Evolutionary conservation across 208 protist genomes (phyloP).

Genomic region (Novymonas esmeraldas): DNA sequence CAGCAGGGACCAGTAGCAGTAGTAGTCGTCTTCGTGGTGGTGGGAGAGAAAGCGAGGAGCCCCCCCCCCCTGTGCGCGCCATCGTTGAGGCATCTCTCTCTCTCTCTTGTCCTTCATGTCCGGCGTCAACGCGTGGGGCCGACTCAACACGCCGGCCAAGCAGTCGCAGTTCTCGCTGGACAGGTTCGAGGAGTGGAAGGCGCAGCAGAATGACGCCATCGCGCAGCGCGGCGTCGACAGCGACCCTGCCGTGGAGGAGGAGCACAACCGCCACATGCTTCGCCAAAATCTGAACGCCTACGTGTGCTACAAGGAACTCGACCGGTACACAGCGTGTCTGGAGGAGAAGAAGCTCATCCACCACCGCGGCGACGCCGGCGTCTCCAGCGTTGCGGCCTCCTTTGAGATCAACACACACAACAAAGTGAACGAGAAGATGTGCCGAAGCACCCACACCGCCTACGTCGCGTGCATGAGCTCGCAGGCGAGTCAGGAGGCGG

Average conservation of each 20-base stretch:
- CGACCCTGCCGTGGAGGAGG: slow-evolving; percentile 63
- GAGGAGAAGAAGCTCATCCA: slow-evolving; percentile 63
- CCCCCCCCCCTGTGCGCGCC: too few species aligned
- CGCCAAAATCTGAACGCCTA: slow-evolving; percentile 85
- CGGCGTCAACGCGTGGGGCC: slow-evolving; percentile 32
- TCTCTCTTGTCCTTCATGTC: slow-evolving; percentile 19
- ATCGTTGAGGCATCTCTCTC: too few species aligned
- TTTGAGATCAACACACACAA: slow-evolving; percentile 82
- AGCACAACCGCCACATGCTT: slow-evolving; percentile 77
- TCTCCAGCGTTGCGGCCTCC: slow-evolving; percentile 15
- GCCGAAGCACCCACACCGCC: slow-evolving; percentile 48
- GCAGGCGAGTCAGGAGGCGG: slow-evolving; percentile 56
- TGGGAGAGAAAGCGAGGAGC: too few species aligned
- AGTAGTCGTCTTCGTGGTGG: too few species aligned
- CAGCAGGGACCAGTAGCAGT: too few species aligned
- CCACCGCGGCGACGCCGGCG: slow-evolving; percentile 24
- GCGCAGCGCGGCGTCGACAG: slow-evolving; percentile 55
- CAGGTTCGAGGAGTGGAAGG: slow-evolving; percentile 75
- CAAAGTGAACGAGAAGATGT: slow-evolving; percentile 69
- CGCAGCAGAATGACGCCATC: slow-evolving; percentile 57
- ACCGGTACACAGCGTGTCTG: slow-evolving; percentile 75
- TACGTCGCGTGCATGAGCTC: slow-evolving; percentile 77
- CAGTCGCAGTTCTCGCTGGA: slow-evolving; percentile 70
- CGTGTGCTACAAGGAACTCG: slow-evolving; percentile 77
- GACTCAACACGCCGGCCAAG: slow-evolving; percentile 34